Conservation (phyloP, 495 filamentous ascomycete genomes). For the Aspergillus saccharolyticus region DNA sequence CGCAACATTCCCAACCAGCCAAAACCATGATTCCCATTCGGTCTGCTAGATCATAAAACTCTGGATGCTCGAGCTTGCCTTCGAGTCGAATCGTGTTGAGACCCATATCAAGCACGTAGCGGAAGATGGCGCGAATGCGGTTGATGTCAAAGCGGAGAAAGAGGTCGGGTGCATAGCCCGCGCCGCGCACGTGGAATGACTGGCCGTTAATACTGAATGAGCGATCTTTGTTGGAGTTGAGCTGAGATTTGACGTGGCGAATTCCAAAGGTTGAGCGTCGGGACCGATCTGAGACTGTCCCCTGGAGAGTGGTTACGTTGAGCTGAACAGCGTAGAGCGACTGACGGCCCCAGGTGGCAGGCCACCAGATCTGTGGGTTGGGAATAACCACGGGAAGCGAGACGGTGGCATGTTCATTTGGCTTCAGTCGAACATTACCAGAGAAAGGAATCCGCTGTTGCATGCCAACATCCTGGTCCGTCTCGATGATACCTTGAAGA, state of each 20-base stretch:
- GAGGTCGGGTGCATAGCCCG: constrained; percentile 56
- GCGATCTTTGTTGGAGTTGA: constrained; percentile 51
- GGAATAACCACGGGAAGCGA: constrained; percentile 34
- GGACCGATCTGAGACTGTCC: constrained; percentile 37
- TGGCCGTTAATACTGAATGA: constrained; percentile 51
- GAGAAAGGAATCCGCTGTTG: constrained; percentile 19
- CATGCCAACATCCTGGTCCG: constrained; percentile 12
- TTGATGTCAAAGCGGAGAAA: constrained; percentile 52
- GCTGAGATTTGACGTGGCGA: constrained; percentile 44
- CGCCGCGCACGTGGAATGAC: constrained; percentile 56
- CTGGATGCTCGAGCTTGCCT: constrained; percentile 60
- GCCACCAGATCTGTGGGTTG: constrained; percentile 70
- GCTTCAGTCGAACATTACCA: constrained; percentile 31
- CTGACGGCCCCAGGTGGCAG: constrained; percentile 68
- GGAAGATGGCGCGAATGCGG: constrained; percentile 41
- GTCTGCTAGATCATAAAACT: constrained; percentile 54
- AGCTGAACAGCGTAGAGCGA: constrained; percentile 58
- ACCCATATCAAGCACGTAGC: constrained; percentile 53
- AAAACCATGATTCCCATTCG: constrained; percentile 57
- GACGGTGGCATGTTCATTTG: constrained; percentile 35
- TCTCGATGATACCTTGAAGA: constrained; percentile 33
- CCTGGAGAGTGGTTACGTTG: constrained; percentile 27
- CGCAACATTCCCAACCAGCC: constrained; percentile 63
- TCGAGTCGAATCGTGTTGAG: constrained; percentile 60
- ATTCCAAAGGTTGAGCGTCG: constrained; percentile 46